Conservation (phyloP, 257 asterid species). For the Fraxinus excelsior region DNA sequence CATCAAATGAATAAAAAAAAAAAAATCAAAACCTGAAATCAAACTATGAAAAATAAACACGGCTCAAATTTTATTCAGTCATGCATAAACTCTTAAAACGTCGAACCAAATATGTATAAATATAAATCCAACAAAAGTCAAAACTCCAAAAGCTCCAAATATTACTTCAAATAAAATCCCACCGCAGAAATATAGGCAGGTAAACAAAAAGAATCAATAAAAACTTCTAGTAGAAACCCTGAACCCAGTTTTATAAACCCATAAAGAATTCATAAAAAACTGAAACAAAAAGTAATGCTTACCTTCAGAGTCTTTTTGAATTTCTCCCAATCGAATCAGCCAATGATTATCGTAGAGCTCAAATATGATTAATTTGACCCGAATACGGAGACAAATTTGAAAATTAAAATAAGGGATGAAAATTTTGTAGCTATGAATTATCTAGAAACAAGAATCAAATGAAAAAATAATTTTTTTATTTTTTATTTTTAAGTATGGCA, state of each 20-base stretch:
- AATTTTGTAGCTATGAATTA: constrained; percentile 14
- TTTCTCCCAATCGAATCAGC: constrained; percentile 24
- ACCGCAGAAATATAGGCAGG: background rate
- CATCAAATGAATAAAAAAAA: constrained; percentile 9
- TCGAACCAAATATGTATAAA: background rate
- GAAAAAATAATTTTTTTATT: background rate
- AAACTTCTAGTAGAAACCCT: background rate
- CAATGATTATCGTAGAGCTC: constrained; percentile 22
- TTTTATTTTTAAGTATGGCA: too few relatives aligned
- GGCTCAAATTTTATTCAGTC: constrained; percentile 11
- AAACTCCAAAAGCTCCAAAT: background rate
- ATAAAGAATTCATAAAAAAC: background rate
- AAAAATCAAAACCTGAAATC: background rate
- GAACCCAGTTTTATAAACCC: background rate
- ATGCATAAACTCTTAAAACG: constrained; percentile 4
- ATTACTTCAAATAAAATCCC: constrained; percentile 8
- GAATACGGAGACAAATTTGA: background rate
- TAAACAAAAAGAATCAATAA: background rate
- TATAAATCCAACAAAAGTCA: constrained; percentile 9
- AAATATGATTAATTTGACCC: constrained; percentile 3
- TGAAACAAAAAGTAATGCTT: background rate
- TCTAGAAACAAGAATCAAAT: background rate
- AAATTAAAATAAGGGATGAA: background rate
- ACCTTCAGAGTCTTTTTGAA: constrained; percentile 34
- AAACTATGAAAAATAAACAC: background rate